Conservation (phyloP, 768 basidiomycete genomes). For the Serendipita sp. region DNA sequence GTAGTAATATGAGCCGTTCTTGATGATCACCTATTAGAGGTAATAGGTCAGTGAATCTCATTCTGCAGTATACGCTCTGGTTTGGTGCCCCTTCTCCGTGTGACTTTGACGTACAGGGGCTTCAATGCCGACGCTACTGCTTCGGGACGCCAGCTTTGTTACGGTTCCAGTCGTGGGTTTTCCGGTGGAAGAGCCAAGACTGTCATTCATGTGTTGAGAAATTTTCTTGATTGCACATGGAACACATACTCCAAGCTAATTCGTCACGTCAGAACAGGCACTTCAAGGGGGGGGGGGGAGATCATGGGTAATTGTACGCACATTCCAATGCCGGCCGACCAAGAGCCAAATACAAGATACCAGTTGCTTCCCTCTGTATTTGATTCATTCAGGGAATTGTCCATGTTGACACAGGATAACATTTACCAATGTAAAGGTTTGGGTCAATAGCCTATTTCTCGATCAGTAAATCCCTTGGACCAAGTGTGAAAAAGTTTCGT, state of each 20-base stretch:
- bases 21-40: constrained; percentile 22
- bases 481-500: constrained; percentile 6
- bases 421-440: constrained; percentile 22
- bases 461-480: background rate
- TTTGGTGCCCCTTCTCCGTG: no score
- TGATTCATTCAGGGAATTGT: background rate
- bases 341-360: constrained; percentile 37
- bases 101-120: background rate
- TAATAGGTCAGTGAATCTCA: background rate
- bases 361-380: constrained; percentile 26
- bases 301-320: constrained; percentile 12
- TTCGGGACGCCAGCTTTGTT: background rate
- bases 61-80: background rate
- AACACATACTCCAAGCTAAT: background rate
- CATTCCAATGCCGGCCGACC: constrained; percentile 40
- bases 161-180: constrained; percentile 25
- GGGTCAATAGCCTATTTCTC: background rate
- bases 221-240: background rate
- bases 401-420: background rate
- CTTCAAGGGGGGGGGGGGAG: no score
- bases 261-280: background rate
- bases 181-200: constrained; percentile 27
- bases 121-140: background rate
- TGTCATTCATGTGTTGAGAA: constrained; percentile 7
- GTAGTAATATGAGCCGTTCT: constrained; percentile 32